Evolutionary conservation across 345 rosid species (phyloP).

Genomic region (Acer negundo): DNA sequence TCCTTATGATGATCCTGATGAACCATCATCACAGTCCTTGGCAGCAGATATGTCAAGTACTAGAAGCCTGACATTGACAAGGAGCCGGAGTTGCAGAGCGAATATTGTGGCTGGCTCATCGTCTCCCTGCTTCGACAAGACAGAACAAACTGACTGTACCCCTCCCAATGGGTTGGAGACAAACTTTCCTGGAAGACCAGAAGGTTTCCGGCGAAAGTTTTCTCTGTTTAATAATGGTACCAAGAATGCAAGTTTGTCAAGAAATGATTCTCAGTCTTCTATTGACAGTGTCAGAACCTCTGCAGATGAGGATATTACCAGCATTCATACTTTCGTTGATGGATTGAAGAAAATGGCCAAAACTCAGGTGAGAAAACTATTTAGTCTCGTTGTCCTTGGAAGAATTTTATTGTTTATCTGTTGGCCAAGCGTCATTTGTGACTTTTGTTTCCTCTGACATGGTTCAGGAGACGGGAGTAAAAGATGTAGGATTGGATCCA

Average conservation of each 20-base stretch:
- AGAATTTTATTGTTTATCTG: slow-evolving; percentile 5
- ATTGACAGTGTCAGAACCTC: slow-evolving; percentile 58
- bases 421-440: neutral
- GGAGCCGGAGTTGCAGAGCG: slow-evolving; percentile 64
- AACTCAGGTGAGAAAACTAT: slow-evolving; percentile 38
- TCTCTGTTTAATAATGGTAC: slow-evolving; percentile 43
- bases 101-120: slow-evolving; percentile 45
- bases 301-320: slow-evolving; percentile 70
- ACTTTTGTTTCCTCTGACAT: slow-evolving; percentile 20
- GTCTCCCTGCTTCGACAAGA: slow-evolving; percentile 27
- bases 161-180: slow-evolving; percentile 63
- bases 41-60: slow-evolving; percentile 47
- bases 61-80: slow-evolving; percentile 44
- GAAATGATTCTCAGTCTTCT: slow-evolving; percentile 83
- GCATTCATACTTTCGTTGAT: slow-evolving; percentile 70
- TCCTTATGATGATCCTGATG: slow-evolving; percentile 39
- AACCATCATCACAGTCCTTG: slow-evolving; percentile 28
- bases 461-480: slow-evolving; percentile 32
- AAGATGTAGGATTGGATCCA: slow-evolving; percentile 61
- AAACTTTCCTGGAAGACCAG: slow-evolving; percentile 71
- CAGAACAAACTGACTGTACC: slow-evolving; percentile 49
- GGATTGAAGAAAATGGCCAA: slow-evolving; percentile 84
- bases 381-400: neutral
- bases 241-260: slow-evolving; percentile 38
- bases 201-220: slow-evolving; percentile 39